Evolutionary conservation across 768 basidiomycete genomes (phyloP).

Genomic region (Mycena polygramma): DNA sequence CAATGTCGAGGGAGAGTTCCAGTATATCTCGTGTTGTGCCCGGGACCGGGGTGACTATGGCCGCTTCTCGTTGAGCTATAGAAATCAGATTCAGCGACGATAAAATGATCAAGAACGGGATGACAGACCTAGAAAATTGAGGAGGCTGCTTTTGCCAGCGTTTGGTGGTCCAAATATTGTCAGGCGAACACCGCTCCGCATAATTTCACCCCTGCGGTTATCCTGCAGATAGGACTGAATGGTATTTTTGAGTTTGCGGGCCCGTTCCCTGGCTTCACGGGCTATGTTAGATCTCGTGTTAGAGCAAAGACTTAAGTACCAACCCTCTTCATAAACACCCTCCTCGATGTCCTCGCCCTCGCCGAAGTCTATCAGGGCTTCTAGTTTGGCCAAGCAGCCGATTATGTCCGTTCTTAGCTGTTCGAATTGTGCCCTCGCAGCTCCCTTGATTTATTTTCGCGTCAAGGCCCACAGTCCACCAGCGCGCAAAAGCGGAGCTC

Average conservation of each 20-base stretch:
- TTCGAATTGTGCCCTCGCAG: constrained; percentile 70
- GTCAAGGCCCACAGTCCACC: constrained; percentile 6
- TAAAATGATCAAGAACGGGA: neutral
- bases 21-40: constrained; percentile 93
- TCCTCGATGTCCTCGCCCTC: constrained; percentile 93
- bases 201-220: constrained; percentile 83
- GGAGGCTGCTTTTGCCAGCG: constrained; percentile 91
- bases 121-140: constrained; percentile 82
- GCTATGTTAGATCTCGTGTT: constrained; percentile 9
- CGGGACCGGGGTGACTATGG: constrained; percentile 89
- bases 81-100: neutral
- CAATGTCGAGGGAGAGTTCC: constrained; percentile 89
- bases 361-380: constrained; percentile 94
- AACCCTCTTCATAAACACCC: constrained; percentile 82
- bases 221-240: constrained; percentile 76
- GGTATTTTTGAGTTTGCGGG: constrained; percentile 58
- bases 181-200: constrained; percentile 84
- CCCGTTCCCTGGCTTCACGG: constrained; percentile 66
- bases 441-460: constrained; percentile 63
- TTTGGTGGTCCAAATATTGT: constrained; percentile 95
- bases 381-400: constrained; percentile 80
- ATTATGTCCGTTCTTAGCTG: constrained; percentile 75
- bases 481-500: constrained; percentile 12
- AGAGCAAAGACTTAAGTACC: constrained; percentile 4
- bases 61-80: constrained; percentile 86